Evolutionary conservation across 768 basidiomycete genomes (phyloP).

Genomic region (Termitomyces titanicus): DNA sequence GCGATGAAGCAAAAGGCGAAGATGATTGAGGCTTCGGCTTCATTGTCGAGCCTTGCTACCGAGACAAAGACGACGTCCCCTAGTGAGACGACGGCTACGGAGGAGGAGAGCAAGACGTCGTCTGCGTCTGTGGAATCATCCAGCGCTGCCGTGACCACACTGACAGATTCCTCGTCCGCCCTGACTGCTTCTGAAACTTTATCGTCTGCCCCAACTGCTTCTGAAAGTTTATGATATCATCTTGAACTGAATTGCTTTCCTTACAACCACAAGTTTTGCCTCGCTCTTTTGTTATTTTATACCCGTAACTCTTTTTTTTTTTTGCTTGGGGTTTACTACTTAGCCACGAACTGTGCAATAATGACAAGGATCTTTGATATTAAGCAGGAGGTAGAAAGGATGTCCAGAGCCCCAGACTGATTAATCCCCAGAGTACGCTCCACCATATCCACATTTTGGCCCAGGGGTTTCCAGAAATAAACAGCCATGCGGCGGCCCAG

Average conservation of each 20-base stretch:
- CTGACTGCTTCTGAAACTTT: background rate
- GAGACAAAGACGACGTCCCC: background rate
- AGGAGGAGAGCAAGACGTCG: background rate
- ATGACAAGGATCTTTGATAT: too few species aligned
- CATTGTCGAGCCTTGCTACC: background rate
- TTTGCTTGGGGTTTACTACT: background rate
- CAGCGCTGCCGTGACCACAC: background rate
- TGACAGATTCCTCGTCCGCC: background rate
- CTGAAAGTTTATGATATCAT: background rate
- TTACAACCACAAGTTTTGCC: too few species aligned
- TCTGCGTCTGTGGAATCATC: background rate
- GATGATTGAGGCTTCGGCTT: constrained; percentile 9
- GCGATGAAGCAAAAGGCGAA: constrained; percentile 20
- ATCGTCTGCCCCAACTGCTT: background rate
- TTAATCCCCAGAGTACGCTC: constrained; percentile 72
- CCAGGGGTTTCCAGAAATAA: constrained; percentile 30
- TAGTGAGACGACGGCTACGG: background rate
- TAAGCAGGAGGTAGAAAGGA: constrained; percentile 91
- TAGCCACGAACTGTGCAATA: background rate
- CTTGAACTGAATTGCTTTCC: too few species aligned
- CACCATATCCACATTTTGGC: constrained; percentile 72
- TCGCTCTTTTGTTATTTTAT: background rate
- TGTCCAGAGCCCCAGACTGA: constrained; percentile 74
- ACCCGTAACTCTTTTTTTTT: background rate
- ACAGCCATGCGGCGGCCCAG: constrained; percentile 79